Conservation (phyloP, 2,329 filamentous ascomycete genomes). For the Aspergillus felis region DNA sequence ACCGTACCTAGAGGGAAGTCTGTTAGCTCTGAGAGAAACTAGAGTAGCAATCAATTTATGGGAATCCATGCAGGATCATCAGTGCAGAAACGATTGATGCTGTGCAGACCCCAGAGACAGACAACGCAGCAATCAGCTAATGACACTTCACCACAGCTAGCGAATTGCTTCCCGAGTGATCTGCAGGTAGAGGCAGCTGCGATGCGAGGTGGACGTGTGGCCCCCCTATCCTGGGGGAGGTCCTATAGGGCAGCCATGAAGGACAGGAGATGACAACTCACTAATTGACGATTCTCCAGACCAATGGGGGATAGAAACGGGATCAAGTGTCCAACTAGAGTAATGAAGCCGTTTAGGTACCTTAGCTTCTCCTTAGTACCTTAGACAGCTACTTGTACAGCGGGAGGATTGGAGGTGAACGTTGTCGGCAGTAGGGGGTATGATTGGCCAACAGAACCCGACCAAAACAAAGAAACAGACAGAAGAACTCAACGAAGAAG, state of each 20-base stretch:
- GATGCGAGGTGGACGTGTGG: slow-evolving; percentile 1
- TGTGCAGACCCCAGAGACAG: not conserved
- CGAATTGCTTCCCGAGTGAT: not conserved
- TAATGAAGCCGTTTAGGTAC: not conserved
- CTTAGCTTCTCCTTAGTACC: not conserved
- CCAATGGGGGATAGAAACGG: not conserved
- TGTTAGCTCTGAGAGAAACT: not conserved
- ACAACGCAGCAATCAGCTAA: not conserved
- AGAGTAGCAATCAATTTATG: not conserved
- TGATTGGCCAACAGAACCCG: not conserved
- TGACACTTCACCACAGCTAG: not conserved
- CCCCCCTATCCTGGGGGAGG: slow-evolving; percentile 3
- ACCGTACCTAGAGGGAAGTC: not conserved
- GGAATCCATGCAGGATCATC: not conserved
- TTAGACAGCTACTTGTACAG: not conserved
- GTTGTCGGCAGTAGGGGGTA: not conserved
- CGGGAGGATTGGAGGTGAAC: not conserved
- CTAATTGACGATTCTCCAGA: not conserved
- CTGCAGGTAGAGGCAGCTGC: slow-evolving; percentile 3
- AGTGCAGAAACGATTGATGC: not conserved
- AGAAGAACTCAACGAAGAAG: slow-evolving; percentile 9
- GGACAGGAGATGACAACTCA: not conserved
- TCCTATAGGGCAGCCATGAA: not conserved
- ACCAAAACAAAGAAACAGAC: slow-evolving; percentile 12
- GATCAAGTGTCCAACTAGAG: not conserved